Percentiles rank a stretch among this genome's conserved stretches.
Evolutionary conservation across 2,329 filamentous ascomycete species (phyloP).

Genomic region (Diaporthe vaccinii): DNA sequence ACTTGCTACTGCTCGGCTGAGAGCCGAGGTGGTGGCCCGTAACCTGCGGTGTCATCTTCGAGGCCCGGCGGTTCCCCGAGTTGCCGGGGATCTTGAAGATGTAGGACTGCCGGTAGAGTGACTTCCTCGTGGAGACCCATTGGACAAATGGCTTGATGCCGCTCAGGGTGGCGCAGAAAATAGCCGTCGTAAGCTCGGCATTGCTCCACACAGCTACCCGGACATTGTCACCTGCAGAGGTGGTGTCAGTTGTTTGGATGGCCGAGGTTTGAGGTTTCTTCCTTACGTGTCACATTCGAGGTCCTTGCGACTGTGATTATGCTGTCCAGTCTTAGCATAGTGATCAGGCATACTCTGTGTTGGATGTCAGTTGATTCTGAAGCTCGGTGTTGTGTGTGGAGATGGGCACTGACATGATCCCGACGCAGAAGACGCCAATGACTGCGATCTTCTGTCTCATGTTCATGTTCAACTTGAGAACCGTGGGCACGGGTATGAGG

Average conservation of each 20-base stretch:
- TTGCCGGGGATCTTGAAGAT: conserved; percentile 4
- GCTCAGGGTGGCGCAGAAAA: conserved; percentile 11
- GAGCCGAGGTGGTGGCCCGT: neutral
- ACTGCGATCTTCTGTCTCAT: conserved; percentile 14
- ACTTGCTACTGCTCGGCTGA: neutral
- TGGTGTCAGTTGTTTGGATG: neutral
- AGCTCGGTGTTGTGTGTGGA: neutral
- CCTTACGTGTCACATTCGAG: conserved; percentile 1
- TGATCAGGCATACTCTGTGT: neutral
- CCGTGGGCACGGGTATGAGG: neutral
- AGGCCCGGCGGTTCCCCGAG: neutral
- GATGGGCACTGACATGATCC: neutral
- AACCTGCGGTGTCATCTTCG: neutral
- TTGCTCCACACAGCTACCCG: conserved; percentile 13
- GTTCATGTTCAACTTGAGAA: conserved; percentile 12
- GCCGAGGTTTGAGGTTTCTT: neutral
- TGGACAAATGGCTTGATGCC: conserved; percentile 22
- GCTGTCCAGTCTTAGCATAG: neutral
- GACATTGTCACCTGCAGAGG: neutral
- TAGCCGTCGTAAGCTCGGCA: conserved; percentile 6
- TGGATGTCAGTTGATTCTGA: neutral
- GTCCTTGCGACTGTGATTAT: neutral
- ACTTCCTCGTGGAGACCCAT: conserved; percentile 8
- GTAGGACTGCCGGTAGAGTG: neutral
- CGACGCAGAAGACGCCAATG: conserved; percentile 12